phyloP scores from a whole-genome alignment of 352 stramenopile species.

The Pythium vanterpoolii region DNA sequence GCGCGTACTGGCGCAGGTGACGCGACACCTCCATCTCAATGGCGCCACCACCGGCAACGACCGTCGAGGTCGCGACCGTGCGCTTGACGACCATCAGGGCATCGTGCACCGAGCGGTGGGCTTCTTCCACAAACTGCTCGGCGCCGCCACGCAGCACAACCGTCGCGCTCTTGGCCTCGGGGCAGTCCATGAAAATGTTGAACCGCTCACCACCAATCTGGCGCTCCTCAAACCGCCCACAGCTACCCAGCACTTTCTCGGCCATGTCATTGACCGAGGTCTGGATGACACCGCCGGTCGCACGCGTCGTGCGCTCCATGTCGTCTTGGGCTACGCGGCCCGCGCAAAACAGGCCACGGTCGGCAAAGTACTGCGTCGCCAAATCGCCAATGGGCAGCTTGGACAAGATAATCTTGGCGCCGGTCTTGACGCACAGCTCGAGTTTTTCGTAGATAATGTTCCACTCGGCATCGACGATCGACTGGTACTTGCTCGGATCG shows the following conservation, averaged over 20 bases:
- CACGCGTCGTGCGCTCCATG: slow-evolving; percentile 95
- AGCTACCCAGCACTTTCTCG: slow-evolving; percentile 90
- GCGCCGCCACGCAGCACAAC: slow-evolving; percentile 97
- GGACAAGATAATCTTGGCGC: slow-evolving; percentile 98
- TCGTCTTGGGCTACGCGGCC: slow-evolving; percentile 96
- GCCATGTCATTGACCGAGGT: slow-evolving; percentile 93
- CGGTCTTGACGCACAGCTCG: slow-evolving; percentile 86
- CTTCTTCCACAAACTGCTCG: slow-evolving; percentile 99
- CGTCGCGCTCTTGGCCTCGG: slow-evolving; percentile 92
- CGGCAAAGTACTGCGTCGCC: slow-evolving; percentile 99
- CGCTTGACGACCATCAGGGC: slow-evolving; percentile 99
- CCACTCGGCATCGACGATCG: slow-evolving; percentile 99
- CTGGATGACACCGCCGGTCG: slow-evolving; percentile 94
- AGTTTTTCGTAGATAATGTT: slow-evolving; percentile 99
- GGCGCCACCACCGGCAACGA: slow-evolving; percentile 90
- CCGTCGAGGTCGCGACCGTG: slow-evolving; percentile 87
- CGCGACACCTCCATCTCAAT: slow-evolving; percentile 94
- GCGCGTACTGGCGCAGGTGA: slow-evolving; percentile 88
- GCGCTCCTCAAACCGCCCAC: slow-evolving; percentile 96
- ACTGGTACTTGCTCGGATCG: slow-evolving; percentile 98
- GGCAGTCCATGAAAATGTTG: slow-evolving; percentile 98
- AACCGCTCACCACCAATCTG: slow-evolving; percentile 97
- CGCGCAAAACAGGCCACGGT: slow-evolving; percentile 97
- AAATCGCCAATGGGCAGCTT: slow-evolving; percentile 96
- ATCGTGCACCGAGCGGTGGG: slow-evolving; percentile 97